Percentiles rank a stretch among this genome's conserved stretches.
phyloP scores from a whole-genome alignment of 2,329 filamentous ascomycete species.

The Trichoderma aggressivum region DNA sequence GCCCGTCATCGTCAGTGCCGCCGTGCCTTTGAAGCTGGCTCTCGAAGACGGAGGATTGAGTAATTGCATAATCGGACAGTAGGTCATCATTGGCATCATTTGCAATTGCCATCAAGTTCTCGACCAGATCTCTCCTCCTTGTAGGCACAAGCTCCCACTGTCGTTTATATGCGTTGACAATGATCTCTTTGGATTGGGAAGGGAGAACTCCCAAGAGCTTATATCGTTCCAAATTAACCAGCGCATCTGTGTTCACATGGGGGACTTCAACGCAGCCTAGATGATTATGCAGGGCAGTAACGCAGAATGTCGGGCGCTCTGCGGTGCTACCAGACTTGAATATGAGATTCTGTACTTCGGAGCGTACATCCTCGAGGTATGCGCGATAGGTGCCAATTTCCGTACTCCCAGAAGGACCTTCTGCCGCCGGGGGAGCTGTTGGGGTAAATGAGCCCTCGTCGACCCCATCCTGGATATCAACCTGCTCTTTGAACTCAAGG shows the following conservation, averaged over 20 bases:
- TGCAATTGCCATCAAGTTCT: constrained; percentile 34
- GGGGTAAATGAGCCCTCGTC: constrained; percentile 39
- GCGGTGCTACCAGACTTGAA: constrained; percentile 33
- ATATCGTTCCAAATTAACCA: constrained; percentile 35
- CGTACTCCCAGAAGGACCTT: constrained; percentile 35
- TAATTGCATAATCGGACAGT: constrained; percentile 37
- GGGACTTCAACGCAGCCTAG: constrained; percentile 33
- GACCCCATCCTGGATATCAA: constrained; percentile 38
- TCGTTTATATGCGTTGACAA: constrained; percentile 40
- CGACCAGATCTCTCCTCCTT: constrained; percentile 31
- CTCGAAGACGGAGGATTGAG: constrained; percentile 40
- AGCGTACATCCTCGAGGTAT: constrained; percentile 48
- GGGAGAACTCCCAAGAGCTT: constrained; percentile 38
- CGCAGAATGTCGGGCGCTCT: constrained; percentile 32
- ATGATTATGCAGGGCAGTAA: constrained; percentile 31
- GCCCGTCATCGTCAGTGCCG: constrained; percentile 30
- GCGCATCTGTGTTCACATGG: constrained; percentile 25
- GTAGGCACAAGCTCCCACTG: constrained; percentile 38
- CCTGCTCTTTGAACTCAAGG: constrained; percentile 47
- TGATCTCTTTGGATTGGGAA: constrained; percentile 33
- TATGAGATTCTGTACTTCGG: constrained; percentile 46
- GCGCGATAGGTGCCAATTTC: constrained; percentile 42
- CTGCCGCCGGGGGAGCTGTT: constrained; percentile 32
- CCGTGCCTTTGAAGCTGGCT: constrained; percentile 32
- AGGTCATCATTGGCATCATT: constrained; percentile 35